These are phyloP conservation scores for Dactylorhiza incarnata DNA, from an alignment of 106 monocot species.

Conservation along the genomic window DNA sequence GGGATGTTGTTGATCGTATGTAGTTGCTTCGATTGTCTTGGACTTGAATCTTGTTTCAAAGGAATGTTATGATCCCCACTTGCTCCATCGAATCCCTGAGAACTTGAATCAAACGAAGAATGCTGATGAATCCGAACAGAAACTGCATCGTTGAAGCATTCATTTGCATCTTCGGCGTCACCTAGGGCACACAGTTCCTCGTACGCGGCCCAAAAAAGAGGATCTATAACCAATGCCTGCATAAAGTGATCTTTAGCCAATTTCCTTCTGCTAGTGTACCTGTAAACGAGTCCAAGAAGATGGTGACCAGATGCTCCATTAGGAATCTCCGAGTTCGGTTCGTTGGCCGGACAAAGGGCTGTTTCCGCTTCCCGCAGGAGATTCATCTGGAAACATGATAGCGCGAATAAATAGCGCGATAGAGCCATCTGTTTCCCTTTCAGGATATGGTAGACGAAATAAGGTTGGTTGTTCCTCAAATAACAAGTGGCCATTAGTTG, in stretches of 20 bases:
- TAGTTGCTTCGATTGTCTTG: constrained; percentile 49
- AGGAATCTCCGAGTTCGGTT: constrained; percentile 85
- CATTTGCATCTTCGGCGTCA: constrained; percentile 64
- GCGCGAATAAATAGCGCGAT: constrained; percentile 91
- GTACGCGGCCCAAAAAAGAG: constrained; percentile 96
- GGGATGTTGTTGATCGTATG: constrained; percentile 38
- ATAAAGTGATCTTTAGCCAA: constrained; percentile 70
- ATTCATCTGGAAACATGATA: constrained; percentile 90
- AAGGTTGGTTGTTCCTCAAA: constrained; percentile 76
- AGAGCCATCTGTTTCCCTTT: constrained; percentile 70
- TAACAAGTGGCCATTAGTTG: constrained; percentile 93
- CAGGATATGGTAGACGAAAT: constrained; percentile 78
- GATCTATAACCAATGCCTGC: constrained; percentile 77
- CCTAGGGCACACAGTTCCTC: constrained; percentile 90
- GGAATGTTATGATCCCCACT: constrained; percentile 33
- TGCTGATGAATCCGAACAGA: constrained; percentile 55
- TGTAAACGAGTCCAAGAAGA: constrained; percentile 87
- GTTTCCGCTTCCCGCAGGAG: constrained; percentile 85
- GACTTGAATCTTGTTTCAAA: constrained; percentile 42
- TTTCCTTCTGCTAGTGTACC: constrained; percentile 72
- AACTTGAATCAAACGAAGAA: constrained; percentile 39
- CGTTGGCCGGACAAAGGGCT: constrained; percentile 59
- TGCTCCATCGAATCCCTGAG: constrained; percentile 28
- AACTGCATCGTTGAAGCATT: constrained; percentile 71
- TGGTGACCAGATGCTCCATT: constrained; percentile 97